Percentiles rank a stretch among this genome's conserved stretches.
These are phyloP conservation scores for Aurifilum marmelostoma DNA, from an alignment of 2,329 filamentous ascomycete species.

Conservation along the genomic window DNA sequence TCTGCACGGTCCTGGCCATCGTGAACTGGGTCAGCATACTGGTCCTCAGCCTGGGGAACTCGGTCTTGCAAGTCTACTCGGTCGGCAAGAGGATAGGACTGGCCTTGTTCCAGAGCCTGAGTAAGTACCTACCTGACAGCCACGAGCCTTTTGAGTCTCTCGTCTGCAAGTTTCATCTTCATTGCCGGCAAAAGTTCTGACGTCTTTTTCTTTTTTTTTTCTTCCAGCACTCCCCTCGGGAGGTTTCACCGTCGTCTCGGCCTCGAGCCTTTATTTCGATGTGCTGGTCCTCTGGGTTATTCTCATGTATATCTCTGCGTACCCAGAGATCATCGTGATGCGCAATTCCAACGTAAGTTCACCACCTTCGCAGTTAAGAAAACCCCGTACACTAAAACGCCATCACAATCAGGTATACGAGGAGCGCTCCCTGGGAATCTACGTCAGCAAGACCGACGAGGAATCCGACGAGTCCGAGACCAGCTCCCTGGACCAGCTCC, in stretches of 20 bases:
- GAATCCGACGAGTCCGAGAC: background rate
- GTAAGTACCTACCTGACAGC: conserved; percentile 20
- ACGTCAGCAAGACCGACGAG: conserved; percentile 34
- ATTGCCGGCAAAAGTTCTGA: background rate
- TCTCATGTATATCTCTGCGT: conserved; percentile 53
- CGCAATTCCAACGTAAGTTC: conserved; percentile 55
- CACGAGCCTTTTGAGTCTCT: too few species aligned
- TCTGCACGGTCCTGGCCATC: conserved; percentile 52
- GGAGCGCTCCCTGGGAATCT: conserved; percentile 55
- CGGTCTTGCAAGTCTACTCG: conserved; percentile 48
- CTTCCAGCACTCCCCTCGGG: conserved; percentile 50
- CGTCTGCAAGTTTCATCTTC: too few species aligned
- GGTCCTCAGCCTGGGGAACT: conserved; percentile 56
- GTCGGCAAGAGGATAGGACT: conserved; percentile 52
- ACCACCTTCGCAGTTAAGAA: too few species aligned
- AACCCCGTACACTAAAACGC: background rate
- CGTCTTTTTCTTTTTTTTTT: background rate
- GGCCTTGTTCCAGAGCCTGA: conserved; percentile 53
- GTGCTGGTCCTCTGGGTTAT: conserved; percentile 48
- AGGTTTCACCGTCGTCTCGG: conserved; percentile 57
- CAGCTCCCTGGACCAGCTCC: conserved; percentile 11
- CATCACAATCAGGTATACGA: conserved; percentile 49
- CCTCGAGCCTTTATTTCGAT: conserved; percentile 47
- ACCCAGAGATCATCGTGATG: conserved; percentile 49
- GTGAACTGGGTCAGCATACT: conserved; percentile 58